These are phyloP conservation scores for Dactylis glomerata DNA, from an alignment of 176 grass and related monocot genomes.

Conservation along the genomic window DNA sequence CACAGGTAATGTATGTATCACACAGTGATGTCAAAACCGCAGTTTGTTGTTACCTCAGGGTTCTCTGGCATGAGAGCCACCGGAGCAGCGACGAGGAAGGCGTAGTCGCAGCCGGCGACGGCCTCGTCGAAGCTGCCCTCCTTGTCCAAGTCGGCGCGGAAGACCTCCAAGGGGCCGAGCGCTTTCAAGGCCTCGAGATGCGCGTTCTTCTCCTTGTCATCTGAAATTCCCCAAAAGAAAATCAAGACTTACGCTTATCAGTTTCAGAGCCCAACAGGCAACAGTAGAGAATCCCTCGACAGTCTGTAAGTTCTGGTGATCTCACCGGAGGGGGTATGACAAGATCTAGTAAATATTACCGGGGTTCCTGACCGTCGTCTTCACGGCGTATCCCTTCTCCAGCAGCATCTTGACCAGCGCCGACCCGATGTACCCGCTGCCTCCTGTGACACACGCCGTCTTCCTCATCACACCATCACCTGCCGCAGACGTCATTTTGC, in stretches of 20 bases:
- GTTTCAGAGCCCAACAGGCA: neutral
- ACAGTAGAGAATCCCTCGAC: neutral
- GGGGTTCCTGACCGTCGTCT: constrained; percentile 56
- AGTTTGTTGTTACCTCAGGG: constrained; percentile 30
- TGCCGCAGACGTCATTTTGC: neutral
- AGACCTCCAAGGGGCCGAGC: constrained; percentile 29
- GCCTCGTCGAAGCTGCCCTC: constrained; percentile 69
- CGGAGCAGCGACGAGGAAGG: constrained; percentile 66
- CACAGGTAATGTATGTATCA: too few species aligned
- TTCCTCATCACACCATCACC: constrained; percentile 6
- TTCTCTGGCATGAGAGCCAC: constrained; percentile 39
- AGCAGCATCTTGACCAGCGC: constrained; percentile 60
- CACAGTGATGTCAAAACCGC: neutral
- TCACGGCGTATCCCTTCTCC: constrained; percentile 60
- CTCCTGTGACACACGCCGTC: constrained; percentile 67
- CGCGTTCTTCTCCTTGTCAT: constrained; percentile 20
- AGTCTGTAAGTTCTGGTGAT: neutral
- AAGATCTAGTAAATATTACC: neutral
- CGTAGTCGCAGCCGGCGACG: constrained; percentile 42
- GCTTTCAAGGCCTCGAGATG: constrained; percentile 43
- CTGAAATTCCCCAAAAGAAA: too few species aligned
- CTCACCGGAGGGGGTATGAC: neutral
- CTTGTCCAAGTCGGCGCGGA: constrained; percentile 39
- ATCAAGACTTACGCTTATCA: too few species aligned
- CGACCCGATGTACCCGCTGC: constrained; percentile 55